A percentile compares a stretch with the other conserved stretches of the same genome.
These are phyloP conservation scores for Pseudogymnoascus sp. DNA, from an alignment of 2,329 filamentous ascomycete genomes.

Conservation along the genomic window DNA sequence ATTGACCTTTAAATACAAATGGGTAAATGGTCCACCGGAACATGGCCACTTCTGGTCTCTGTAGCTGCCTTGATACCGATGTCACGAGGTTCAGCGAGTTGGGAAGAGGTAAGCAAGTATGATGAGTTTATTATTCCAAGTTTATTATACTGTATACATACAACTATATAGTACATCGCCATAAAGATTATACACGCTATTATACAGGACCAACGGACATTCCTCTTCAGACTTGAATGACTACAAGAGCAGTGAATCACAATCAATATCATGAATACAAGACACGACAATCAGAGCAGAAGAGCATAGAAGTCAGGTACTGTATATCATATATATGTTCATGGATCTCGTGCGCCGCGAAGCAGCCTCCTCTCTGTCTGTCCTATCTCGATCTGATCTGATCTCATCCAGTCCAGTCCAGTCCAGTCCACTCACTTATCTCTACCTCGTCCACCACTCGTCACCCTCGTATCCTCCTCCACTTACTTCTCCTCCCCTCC, in stretches of 20 bases:
- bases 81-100: too few relatives aligned
- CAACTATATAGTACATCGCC: neutral
- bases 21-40: too few relatives aligned
- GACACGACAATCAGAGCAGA: neutral
- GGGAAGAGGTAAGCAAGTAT: neutral
- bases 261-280: neutral
- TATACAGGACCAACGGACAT: neutral
- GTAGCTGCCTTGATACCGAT: too few relatives aligned
- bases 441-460: neutral
- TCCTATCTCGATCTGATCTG: neutral
- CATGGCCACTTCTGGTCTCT: too few relatives aligned
- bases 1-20: too few relatives aligned
- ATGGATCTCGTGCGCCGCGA: constrained; percentile 4
- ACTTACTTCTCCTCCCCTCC: neutral
- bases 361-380: constrained; percentile 7
- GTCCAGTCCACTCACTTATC: neutral
- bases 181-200: neutral
- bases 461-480: neutral
- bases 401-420: neutral
- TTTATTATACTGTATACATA: neutral
- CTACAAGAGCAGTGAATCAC: neutral
- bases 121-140: neutral
- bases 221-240: neutral
- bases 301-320: neutral
- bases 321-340: constrained; percentile 5